Conservation (phyloP, 306 rosid genomes). For the Cucumis melo region DNA sequence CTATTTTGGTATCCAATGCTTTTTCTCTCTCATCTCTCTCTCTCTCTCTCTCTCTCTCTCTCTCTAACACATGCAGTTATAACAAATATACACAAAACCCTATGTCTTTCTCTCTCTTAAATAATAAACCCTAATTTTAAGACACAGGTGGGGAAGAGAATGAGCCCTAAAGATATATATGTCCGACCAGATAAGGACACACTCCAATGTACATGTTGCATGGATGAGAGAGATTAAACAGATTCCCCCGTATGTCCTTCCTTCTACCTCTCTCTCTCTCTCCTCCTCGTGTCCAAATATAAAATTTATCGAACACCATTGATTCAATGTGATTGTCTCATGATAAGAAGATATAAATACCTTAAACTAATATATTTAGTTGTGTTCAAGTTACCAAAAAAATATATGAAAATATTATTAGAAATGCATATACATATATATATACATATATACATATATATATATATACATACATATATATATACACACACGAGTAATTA, state of each 20-base stretch:
- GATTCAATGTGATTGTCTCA: background rate
- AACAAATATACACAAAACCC: constrained; percentile 14
- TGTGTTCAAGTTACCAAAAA: too few species aligned
- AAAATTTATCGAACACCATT: background rate
- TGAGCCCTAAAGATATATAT: constrained; percentile 12
- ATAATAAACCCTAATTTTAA: constrained; percentile 12
- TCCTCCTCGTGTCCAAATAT: background rate
- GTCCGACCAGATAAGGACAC: constrained; percentile 32
- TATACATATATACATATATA: too few species aligned
- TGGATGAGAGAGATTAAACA: background rate
- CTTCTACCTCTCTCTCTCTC: background rate
- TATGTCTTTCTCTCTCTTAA: constrained; percentile 7
- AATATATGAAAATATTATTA: too few species aligned
- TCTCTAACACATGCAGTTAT: constrained; percentile 17
- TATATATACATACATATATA: too few species aligned
- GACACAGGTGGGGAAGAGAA: constrained; percentile 16
- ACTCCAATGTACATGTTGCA: constrained; percentile 7
- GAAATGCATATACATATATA: too few species aligned
- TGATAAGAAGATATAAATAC: too few species aligned
- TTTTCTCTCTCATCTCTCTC: background rate
- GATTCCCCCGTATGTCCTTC: background rate
- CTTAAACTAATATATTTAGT: too few species aligned
- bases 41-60: constrained; percentile 9
- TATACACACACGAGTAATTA: background rate
- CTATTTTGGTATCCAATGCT: constrained; percentile 4